Evolutionary conservation across 208 protist genomes (phyloP), one percentile per base, ranked within the genome.

Genomic region (Leishmania amazonensis): DNA sequence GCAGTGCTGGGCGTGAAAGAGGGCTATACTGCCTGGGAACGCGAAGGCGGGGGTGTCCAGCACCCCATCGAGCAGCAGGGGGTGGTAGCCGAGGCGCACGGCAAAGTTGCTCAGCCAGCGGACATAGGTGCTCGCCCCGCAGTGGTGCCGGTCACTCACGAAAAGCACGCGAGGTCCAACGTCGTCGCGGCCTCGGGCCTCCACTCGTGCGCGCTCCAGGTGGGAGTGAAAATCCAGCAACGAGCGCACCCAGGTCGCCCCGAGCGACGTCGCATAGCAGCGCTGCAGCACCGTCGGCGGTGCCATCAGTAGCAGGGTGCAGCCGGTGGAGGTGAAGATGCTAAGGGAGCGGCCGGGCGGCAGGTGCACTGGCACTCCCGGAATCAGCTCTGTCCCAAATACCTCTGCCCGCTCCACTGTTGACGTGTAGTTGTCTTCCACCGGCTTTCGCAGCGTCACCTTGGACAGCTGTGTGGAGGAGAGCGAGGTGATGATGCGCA

Each of bases 271-370:
- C 38, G 81, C 88, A 65, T 87, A 91, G 78, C 79, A 87, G 11
- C 81, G 77, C 84, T 93, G 90, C 71, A 91, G 86, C n/a, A 91
- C 87, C 19, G 78, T 75, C 19, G 85, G 78, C 3, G 87, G 76
- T 9, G 88, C 90, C 19, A 82, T 40, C 49, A 95, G 74, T 0
- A 72, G 51, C 72, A 94, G 60, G n/a, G 86, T 89, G 84, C 90
- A 94, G 15, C 92, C 92, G 6, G 90, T 91, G 19, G 85, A 81
- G 49, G 89, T 89, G 80, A 93, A 96, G n/a, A 94, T 79, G 60
- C 79, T 78, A 60, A 92, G 68, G 13, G 76, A 87, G n/a, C 85
- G 79, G 15, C 76, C 83, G 0, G 79, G 76, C 40, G 90, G 92
- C 7, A 96, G 86, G 17, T 81, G 86, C 60, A 92, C 81, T 28